These are phyloP conservation scores for Tetrahymena elliotti DNA, from an alignment of 73 alveolate genomes.

Conservation along the genomic window DNA sequence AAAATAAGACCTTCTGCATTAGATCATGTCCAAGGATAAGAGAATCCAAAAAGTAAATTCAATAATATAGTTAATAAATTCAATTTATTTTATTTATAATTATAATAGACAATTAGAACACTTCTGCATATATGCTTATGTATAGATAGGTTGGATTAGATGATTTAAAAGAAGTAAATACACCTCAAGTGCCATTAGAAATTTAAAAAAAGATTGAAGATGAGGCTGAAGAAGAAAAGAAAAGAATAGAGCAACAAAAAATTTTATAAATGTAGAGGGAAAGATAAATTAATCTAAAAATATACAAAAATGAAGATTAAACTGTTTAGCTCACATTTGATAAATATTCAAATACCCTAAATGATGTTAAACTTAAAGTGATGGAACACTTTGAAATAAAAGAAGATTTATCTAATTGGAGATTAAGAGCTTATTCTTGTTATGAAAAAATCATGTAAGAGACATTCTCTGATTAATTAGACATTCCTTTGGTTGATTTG, in stretches of 20 bases:
- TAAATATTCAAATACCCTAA: neutral
- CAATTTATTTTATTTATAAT: neutral
- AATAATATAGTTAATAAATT: neutral
- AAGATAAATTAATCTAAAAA: conserved; percentile 15
- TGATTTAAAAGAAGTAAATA: conserved; percentile 13
- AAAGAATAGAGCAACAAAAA: conserved; percentile 56
- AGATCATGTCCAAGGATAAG: conserved; percentile 70
- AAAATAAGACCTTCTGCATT: conserved; percentile 56
- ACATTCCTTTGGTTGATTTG: neutral
- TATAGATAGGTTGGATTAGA: conserved; percentile 64
- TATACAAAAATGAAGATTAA: conserved; percentile 10
- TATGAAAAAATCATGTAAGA: conserved; percentile 18
- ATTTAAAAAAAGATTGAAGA: conserved; percentile 47
- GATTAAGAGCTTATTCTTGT: conserved; percentile 21
- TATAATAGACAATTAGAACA: conserved; percentile 18
- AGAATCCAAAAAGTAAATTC: conserved; percentile 19
- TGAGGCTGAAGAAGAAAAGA: conserved; percentile 52
- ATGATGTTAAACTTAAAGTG: conserved; percentile 7
- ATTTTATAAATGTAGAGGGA: neutral
- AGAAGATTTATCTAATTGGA: conserved; percentile 25
- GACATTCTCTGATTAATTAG: conserved; percentile 15
- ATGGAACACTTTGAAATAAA: neutral
- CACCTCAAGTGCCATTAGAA: conserved; percentile 43
- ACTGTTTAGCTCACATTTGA: conserved; percentile 1
- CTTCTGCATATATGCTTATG: conserved; percentile 84